These are phyloP conservation scores for Diaporthe capsici DNA, from an alignment of 2,329 filamentous ascomycete genomes.

Conservation along the genomic window DNA sequence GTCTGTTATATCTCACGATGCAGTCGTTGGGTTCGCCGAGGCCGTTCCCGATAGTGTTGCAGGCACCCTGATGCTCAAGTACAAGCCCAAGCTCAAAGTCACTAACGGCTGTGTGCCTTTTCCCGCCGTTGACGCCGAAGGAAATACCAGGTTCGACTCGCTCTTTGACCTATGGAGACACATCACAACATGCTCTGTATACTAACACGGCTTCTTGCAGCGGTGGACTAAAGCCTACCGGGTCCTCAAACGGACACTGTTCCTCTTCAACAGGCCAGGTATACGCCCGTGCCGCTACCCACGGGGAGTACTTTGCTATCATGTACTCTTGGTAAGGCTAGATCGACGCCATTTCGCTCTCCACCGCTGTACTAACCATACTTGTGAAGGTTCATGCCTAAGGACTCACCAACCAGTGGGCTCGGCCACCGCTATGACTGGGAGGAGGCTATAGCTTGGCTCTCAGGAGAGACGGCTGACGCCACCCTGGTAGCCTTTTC, in stretches of 20 bases:
- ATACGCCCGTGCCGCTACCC: conserved; percentile 52
- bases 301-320: conserved; percentile 52
- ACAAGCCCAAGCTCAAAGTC: conserved; percentile 69
- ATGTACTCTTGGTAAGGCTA: conserved; percentile 54
- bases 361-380: neutral
- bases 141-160: conserved; percentile 67
- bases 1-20: conserved; percentile 48
- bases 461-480: conserved; percentile 46
- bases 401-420: conserved; percentile 56
- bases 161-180: neutral
- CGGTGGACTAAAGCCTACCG: conserved; percentile 53
- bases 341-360: neutral
- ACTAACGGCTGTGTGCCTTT: conserved; percentile 74
- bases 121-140: conserved; percentile 70
- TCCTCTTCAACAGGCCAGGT: conserved; percentile 54
- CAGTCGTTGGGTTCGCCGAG: conserved; percentile 66
- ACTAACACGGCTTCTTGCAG: conserved; percentile 40
- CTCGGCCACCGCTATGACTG: conserved; percentile 57
- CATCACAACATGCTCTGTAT: neutral
- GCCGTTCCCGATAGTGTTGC: conserved; percentile 62
- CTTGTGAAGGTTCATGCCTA: conserved; percentile 57
- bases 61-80: conserved; percentile 66
- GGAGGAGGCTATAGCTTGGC: conserved; percentile 54
- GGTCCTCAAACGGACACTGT: conserved; percentile 51
- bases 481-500: conserved; percentile 53